Conservation (phyloP, 345 rosid species). For the Gossypium thurberi region DNA sequence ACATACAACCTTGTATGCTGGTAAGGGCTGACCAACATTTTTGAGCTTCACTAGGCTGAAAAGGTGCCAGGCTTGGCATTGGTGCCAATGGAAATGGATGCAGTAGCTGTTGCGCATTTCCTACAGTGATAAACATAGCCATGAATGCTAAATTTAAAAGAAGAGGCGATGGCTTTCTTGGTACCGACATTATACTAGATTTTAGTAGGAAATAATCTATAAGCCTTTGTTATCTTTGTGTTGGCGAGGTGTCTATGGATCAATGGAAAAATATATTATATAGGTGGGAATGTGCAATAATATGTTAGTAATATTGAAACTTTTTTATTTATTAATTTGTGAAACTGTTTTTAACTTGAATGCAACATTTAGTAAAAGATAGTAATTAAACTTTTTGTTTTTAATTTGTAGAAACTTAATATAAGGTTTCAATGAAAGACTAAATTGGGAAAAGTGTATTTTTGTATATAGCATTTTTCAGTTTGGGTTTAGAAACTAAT, state of each 20-base stretch:
- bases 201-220: not conserved
- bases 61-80: not conserved
- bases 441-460: too few relatives aligned
- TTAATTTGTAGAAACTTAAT: too few relatives aligned
- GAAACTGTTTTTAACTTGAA: too few relatives aligned
- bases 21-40: constrained; percentile 4
- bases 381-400: too few relatives aligned
- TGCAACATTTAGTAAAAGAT: too few relatives aligned
- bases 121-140: not conserved
- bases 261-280: not conserved
- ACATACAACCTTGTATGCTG: not conserved
- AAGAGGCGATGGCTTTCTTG: not conserved
- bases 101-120: not conserved
- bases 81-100: not conserved
- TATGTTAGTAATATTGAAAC: not conserved
- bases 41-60: not conserved
- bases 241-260: not conserved
- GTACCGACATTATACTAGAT: not conserved
- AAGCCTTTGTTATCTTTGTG: not conserved
- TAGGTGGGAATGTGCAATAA: not conserved
- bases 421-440: too few relatives aligned
- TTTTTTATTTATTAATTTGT: not conserved
- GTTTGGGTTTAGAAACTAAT: too few relatives aligned
- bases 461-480: too few relatives aligned
- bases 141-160: not conserved